These are phyloP conservation scores for Schoenoplectus triqueter DNA, from an alignment of 202 grass and related monocot genomes.

Conservation along the genomic window DNA sequence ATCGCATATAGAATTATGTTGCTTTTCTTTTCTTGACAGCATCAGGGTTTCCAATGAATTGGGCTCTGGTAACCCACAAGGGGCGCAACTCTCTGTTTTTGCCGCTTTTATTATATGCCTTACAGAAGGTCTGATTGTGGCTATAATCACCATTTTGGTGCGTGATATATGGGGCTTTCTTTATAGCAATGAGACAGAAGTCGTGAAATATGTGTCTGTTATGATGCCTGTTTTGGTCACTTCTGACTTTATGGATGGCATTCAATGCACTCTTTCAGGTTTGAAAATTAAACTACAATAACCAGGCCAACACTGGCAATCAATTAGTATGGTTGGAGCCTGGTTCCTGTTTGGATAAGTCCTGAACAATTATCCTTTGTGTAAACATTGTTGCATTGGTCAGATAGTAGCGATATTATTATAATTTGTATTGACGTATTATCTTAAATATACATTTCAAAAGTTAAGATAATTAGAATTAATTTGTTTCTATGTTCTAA, in stretches of 20 bases:
- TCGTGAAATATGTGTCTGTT: slow-evolving; percentile 67
- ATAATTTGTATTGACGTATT: neutral
- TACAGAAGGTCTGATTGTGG: slow-evolving; percentile 59
- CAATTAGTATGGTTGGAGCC: neutral
- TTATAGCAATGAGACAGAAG: slow-evolving; percentile 72
- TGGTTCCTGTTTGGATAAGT: neutral
- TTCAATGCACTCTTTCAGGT: slow-evolving; percentile 97
- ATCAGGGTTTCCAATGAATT: slow-evolving; percentile 97
- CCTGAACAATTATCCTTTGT: neutral
- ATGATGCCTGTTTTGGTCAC: slow-evolving; percentile 93
- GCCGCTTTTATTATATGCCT: slow-evolving; percentile 66
- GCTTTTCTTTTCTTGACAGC: slow-evolving; percentile 45
- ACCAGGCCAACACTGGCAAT: neutral
- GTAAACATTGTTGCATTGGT: neutral
- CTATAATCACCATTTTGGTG: slow-evolving; percentile 59
- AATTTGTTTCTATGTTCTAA: neutral
- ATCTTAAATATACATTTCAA: neutral
- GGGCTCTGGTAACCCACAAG: slow-evolving; percentile 62
- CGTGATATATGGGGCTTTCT: slow-evolving; percentile 74
- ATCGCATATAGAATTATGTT: neutral
- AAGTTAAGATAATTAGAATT: neutral
- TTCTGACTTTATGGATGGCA: slow-evolving; percentile 95
- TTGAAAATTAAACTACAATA: slow-evolving; percentile 22
- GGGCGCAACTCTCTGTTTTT: slow-evolving; percentile 57
- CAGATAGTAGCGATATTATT: neutral